Evolutionary conservation across 169 alveolate genomes (phyloP).

Genomic region (Sarcocystis neurona): DNA sequence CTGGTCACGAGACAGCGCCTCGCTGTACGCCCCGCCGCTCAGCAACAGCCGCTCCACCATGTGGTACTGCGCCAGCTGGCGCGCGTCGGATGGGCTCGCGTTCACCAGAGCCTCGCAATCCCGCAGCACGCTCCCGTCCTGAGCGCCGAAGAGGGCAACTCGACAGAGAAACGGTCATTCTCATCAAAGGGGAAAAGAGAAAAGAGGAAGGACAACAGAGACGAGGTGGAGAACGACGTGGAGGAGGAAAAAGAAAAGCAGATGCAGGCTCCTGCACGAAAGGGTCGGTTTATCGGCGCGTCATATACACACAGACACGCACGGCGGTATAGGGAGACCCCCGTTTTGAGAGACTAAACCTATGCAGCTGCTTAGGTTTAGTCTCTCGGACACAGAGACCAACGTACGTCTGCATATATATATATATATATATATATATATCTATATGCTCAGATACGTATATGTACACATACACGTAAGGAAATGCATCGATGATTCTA

Average conservation of each 20-base stretch:
- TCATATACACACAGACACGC: too few species aligned
- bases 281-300: too few species aligned
- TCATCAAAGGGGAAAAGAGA: background rate
- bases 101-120: conserved; percentile 60
- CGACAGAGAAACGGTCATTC: background rate
- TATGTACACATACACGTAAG: too few species aligned
- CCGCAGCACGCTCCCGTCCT: conserved; percentile 58
- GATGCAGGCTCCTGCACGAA: too few species aligned
- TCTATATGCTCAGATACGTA: background rate
- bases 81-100: conserved; percentile 56
- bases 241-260: too few species aligned
- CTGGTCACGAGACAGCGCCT: conserved; percentile 47
- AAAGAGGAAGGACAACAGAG: background rate
- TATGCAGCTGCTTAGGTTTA: background rate
- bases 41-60: conserved; percentile 59
- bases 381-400: too few species aligned
- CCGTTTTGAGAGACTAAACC: too few species aligned
- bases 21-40: conserved; percentile 52
- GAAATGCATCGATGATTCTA: background rate
- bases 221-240: background rate
- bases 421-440: too few species aligned
- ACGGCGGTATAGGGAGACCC: too few species aligned
- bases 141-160: background rate
- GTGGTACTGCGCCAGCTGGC: conserved; percentile 49
- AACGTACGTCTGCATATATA: background rate